Evolutionary conservation across 2,329 filamentous ascomycete species (phyloP), one percentile per base, ranked within the genome.

Genomic region (Drechslerella coelobrocha): DNA sequence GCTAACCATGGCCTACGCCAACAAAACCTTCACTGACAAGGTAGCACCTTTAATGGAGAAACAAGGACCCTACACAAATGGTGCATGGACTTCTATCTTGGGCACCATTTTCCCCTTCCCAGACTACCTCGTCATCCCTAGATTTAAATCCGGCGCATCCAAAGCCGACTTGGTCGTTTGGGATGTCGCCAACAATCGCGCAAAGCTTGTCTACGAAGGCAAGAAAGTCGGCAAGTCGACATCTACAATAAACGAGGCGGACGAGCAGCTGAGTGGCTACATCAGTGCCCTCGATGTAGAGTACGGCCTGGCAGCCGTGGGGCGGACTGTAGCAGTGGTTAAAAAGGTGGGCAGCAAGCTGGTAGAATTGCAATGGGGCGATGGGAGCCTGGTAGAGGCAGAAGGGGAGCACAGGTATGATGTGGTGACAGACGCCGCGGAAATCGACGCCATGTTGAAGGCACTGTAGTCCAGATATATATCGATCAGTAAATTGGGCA

Each of bases 191-290:
- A 60, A 50, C 21, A 37, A 71, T 17, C 12, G 34, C 21, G 59
- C 59, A 21, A 71, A 71, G 27, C 48, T 71, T 1, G 66, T 71
- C 12, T 71, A 71, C 39, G 66, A 71, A 26, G 66, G 66, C 7
- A 71, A 71, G 53, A 71, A 71, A 51, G 37, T 71, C 12, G 66
- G 66, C 10, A 71, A 71, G 31, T 71, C 66, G 10, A 71, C 66
- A n/a, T 63, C 59, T 5, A 63, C 66, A 2, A 71, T 71, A 21
- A 53, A 60, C 26, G 59, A 71, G 10, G 66, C 66, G 14, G 66
- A 71, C 23, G 47, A 71, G 27, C 66, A 71, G 39, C 48, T 71
- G 53, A 55, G 50, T 7, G 59, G 48, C n/a, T 71, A 71, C 31
- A 71, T 71, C 10, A 63, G 50, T 24, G 31, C 53, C 2, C 53